Evolutionary conservation across 768 basidiomycete genomes (phyloP).

Genomic region (Suillus tomentosus): DNA sequence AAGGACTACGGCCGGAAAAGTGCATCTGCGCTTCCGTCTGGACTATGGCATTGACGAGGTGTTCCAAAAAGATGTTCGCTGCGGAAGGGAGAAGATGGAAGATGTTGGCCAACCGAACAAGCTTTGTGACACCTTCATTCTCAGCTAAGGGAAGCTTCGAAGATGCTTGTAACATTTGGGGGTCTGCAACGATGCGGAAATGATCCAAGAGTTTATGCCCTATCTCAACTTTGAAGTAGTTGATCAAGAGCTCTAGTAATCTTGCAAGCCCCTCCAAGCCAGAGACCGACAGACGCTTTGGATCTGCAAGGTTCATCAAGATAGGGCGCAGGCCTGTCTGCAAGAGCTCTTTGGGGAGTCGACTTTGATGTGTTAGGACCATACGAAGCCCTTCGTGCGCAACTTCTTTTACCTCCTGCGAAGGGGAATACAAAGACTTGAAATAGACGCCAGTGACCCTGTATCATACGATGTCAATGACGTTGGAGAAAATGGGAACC

Average conservation of each 20-base stretch:
- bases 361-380: slow-evolving; percentile 86
- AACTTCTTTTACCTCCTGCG: slow-evolving; percentile 90
- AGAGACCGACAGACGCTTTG: slow-evolving; percentile 88
- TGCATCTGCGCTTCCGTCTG: slow-evolving; percentile 92
- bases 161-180: slow-evolving; percentile 78
- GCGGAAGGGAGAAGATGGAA: slow-evolving; percentile 95
- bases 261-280: slow-evolving; percentile 94
- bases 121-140: slow-evolving; percentile 89
- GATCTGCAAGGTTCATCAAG: slow-evolving; percentile 96
- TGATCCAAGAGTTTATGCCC: slow-evolving; percentile 97
- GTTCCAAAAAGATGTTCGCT: slow-evolving; percentile 89
- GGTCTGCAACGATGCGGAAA: slow-evolving; percentile 90
- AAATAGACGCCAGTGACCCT: slow-evolving; percentile 97
- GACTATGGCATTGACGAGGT: slow-evolving; percentile 84
- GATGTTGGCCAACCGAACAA: slow-evolving; percentile 94
- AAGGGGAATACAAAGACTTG: slow-evolving; percentile 94
- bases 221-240: slow-evolving; percentile 99
- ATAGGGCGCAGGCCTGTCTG: slow-evolving; percentile 96
- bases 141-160: slow-evolving; percentile 80
- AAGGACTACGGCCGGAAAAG: slow-evolving; percentile 86
- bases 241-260: slow-evolving; percentile 89
- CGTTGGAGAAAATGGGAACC: neutral
- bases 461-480: slow-evolving; percentile 12
- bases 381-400: slow-evolving; percentile 91
- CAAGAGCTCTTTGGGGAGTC: slow-evolving; percentile 91